Percentiles rank a stretch among this genome's conserved stretches.
phyloP scores from a whole-genome alignment of 305 asterid species.

The Rubia balearica region DNA sequence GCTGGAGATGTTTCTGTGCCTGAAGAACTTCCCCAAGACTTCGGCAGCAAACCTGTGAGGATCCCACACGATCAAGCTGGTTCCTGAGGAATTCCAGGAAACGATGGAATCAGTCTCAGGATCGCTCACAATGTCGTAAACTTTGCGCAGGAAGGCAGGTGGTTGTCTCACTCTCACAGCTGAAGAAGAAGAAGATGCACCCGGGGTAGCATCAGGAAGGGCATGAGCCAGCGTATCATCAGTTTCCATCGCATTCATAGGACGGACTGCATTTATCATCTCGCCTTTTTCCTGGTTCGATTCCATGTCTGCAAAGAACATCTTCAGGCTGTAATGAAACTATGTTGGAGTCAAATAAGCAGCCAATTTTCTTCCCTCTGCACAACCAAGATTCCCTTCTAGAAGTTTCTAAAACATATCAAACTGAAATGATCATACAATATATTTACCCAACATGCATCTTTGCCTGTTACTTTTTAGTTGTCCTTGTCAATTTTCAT shows the following conservation, averaged over 20 bases:
- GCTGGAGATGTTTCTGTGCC: constrained; percentile 23
- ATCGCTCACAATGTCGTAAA: constrained; percentile 19
- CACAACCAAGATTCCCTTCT: background rate
- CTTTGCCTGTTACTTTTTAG: background rate
- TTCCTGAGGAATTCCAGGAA: constrained; percentile 18
- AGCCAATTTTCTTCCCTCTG: too few species aligned
- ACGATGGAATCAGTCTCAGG: constrained; percentile 15
- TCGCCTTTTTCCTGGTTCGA: constrained; percentile 7
- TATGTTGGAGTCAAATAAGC: too few species aligned
- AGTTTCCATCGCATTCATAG: background rate
- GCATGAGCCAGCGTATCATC: background rate
- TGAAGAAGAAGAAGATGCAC: constrained; percentile 6
- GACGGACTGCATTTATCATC: background rate
- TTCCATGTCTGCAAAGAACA: background rate
- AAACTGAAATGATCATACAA: background rate
- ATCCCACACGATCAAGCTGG: constrained; percentile 21
- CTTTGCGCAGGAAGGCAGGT: constrained; percentile 18
- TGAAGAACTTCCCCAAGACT: constrained; percentile 17
- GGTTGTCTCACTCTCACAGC: constrained; percentile 9
- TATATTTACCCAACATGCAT: background rate
- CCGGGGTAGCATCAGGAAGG: background rate
- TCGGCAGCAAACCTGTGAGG: constrained; percentile 21
- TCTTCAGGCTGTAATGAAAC: background rate
- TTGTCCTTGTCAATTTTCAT: background rate
- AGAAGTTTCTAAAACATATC: background rate